Evolutionary conservation across 1,284 basidiomycete species (phyloP).

Genomic region (Termitomyces sp.): DNA sequence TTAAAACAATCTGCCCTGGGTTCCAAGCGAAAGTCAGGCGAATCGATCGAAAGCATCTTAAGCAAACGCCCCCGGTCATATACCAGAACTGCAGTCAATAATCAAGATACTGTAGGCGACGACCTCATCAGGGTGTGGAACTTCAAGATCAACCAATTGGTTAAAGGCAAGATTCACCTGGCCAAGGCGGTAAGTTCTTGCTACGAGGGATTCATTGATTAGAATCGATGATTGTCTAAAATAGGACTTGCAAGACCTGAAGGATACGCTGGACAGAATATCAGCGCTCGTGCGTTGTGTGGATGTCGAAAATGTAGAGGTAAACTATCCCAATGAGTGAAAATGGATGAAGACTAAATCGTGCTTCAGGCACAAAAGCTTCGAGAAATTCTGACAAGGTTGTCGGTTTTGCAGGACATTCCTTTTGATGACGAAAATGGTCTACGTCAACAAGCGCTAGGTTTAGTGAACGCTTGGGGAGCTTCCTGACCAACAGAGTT

Average conservation of each 20-base stretch:
- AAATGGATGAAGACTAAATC: background rate
- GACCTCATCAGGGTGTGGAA: conserved; percentile 8
- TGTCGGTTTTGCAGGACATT: conserved; percentile 16
- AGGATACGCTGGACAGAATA: conserved; percentile 7
- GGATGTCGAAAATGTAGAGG: conserved; percentile 4
- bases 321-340: background rate
- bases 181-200: conserved; percentile 7
- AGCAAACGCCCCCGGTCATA: background rate
- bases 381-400: conserved; percentile 9
- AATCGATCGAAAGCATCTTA: background rate
- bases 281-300: background rate
- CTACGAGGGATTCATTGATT: background rate
- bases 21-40: background rate
- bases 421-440: conserved; percentile 17
- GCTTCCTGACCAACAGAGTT: background rate
- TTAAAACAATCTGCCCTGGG: background rate
- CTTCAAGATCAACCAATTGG: conserved; percentile 9
- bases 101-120: background rate
- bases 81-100: background rate
- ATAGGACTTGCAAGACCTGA: conserved; percentile 8
- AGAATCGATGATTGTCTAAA: background rate
- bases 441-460: conserved; percentile 10
- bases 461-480: conserved; percentile 10
- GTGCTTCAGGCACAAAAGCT: conserved; percentile 8
- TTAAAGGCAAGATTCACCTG: conserved; percentile 16